phyloP scores from a whole-genome alignment of 1,284 basidiomycete species.

The Malassezia vespertilionis region DNA sequence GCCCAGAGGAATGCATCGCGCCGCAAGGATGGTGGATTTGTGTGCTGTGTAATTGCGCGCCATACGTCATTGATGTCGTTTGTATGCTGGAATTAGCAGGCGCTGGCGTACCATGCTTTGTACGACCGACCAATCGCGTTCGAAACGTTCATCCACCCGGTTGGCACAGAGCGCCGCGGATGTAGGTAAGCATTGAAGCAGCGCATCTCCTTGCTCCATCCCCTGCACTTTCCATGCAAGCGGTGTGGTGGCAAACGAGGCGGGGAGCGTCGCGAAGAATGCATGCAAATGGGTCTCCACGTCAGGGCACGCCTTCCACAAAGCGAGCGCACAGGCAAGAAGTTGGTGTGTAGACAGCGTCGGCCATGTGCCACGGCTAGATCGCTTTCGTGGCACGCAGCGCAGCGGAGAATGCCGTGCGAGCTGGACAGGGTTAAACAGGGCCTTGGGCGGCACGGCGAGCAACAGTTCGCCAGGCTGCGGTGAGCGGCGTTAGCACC shows the following conservation, averaged over 20 bases:
- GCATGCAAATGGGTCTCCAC: conserved; percentile 8
- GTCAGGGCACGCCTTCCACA: background rate
- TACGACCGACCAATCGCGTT: conserved; percentile 31
- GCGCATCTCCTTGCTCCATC: background rate
- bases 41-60: no score
- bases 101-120: no score
- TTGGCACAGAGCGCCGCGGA: conserved; percentile 12
- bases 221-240: conserved; percentile 20
- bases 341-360: conserved; percentile 10
- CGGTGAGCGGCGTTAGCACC: background rate
- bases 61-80: no score
- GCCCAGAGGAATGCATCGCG: conserved; percentile 24
- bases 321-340: conserved; percentile 4
- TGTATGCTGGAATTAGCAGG: no score
- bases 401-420: background rate
- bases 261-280: conserved; percentile 25
- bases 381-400: background rate
- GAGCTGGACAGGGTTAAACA: conserved; percentile 6
- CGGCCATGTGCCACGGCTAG: background rate
- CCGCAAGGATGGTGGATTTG: background rate
- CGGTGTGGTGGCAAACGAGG: conserved; percentile 22
- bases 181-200: conserved; percentile 20
- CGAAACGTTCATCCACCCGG: conserved; percentile 21
- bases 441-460: background rate
- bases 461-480: conserved; percentile 6